phyloP scores from a whole-genome alignment of 441 rosid genomes.

The Breynia disticha region DNA sequence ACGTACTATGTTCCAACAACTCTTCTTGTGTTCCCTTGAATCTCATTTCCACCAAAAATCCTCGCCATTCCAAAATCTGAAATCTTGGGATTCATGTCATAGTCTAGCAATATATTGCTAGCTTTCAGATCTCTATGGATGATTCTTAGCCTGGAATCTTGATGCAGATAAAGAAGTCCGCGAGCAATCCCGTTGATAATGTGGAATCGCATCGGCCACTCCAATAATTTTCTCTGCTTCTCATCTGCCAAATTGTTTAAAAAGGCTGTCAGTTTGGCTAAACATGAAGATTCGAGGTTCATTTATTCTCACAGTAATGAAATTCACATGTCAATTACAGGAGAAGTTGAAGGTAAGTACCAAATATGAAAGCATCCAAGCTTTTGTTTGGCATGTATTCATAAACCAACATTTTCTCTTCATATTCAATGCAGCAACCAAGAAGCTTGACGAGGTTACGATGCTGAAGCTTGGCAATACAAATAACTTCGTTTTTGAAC shows the following conservation, averaged over 20 bases:
- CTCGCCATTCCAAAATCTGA: conserved; percentile 82
- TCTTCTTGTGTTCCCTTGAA: conserved; percentile 41
- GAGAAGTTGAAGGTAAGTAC: conserved; percentile 15
- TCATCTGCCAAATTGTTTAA: conserved; percentile 23
- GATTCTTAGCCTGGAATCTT: conserved; percentile 64
- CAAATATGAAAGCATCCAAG: conserved; percentile 40
- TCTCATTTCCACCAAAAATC: conserved; percentile 51
- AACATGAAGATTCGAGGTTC: not conserved
- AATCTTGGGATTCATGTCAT: conserved; percentile 55
- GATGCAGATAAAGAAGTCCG: conserved; percentile 66
- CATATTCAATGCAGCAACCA: conserved; percentile 38
- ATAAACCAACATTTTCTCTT: conserved; percentile 41
- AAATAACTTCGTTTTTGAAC: conserved; percentile 43
- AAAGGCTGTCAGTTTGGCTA: not conserved
- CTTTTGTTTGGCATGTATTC: conserved; percentile 44
- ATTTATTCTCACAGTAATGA: too few species aligned
- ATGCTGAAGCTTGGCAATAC: conserved; percentile 47
- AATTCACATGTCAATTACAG: not conserved
- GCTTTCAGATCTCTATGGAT: conserved; percentile 65
- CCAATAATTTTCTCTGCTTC: conserved; percentile 22
- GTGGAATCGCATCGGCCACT: conserved; percentile 46
- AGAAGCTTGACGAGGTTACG: conserved; percentile 45
- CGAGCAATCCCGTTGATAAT: conserved; percentile 57
- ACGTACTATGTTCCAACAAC: conserved; percentile 78
- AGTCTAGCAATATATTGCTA: conserved; percentile 53